Conservation (phyloP, 768 basidiomycete genomes). For the Crassisporium funariophilum region DNA sequence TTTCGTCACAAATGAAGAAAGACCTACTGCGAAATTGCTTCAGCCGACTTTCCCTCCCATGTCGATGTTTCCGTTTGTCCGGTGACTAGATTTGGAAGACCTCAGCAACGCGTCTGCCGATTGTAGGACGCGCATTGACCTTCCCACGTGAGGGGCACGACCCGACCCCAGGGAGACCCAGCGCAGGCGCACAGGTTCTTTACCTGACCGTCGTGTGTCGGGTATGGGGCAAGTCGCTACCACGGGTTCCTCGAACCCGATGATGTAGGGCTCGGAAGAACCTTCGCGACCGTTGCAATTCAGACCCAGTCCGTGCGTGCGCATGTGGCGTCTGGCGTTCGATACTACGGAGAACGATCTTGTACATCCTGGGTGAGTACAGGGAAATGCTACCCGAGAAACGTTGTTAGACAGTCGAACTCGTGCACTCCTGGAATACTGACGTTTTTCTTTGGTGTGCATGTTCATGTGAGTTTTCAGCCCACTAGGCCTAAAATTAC, state of each 20-base stretch:
- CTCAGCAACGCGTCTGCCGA: no score
- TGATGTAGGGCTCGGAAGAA: conserved; percentile 23
- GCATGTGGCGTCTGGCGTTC: conserved; percentile 65
- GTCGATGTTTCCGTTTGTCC: no score
- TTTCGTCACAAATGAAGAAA: no score
- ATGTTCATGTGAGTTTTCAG: conserved; percentile 38
- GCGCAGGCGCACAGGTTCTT: no score
- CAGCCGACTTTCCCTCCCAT: no score
- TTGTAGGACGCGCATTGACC: no score
- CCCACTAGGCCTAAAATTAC: conserved; percentile 31
- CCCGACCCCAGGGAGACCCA: no score
- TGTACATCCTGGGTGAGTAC: conserved; percentile 51
- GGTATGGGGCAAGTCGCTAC: no score
- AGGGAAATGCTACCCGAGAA: conserved; percentile 32
- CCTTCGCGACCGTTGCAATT: conserved; percentile 17
- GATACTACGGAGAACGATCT: conserved; percentile 66
- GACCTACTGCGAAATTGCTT: no score
- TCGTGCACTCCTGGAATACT: neutral
- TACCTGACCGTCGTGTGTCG: no score
- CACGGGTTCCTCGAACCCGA: conserved; percentile 31
- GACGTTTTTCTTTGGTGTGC: conserved; percentile 37
- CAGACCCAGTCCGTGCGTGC: conserved; percentile 56
- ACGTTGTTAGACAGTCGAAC: neutral
- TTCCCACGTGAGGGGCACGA: no score
- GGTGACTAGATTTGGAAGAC: no score